phyloP scores from a whole-genome alignment of 2,329 filamentous ascomycete genomes.

The Aureobasidium sp. region DNA sequence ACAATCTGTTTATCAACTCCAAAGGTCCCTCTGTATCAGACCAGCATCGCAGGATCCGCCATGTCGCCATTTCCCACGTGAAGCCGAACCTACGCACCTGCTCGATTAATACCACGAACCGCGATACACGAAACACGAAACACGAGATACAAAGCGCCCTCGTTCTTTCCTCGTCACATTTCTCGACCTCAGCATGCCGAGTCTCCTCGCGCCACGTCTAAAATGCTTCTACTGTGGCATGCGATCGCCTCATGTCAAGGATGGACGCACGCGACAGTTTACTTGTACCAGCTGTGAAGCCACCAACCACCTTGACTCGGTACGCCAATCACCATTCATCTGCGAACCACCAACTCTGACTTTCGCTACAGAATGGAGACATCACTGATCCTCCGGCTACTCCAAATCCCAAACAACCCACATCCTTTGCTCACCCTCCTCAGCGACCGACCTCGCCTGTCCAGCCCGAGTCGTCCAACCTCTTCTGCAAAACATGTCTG shows the following conservation, averaged over 20 bases:
- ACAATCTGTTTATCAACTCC: background rate
- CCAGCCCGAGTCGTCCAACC: conserved; percentile 38
- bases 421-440: conserved; percentile 29
- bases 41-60: background rate
- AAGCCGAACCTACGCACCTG: background rate
- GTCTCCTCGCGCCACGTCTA: conserved; percentile 14
- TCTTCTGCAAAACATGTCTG: conserved; percentile 69
- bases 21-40: background rate
- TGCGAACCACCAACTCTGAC: conserved; percentile 6
- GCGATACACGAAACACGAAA: background rate
- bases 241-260: conserved; percentile 52
- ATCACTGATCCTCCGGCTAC: conserved; percentile 75
- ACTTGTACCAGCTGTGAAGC: conserved; percentile 73
- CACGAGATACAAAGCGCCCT: background rate
- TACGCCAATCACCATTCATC: conserved; percentile 31
- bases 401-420: conserved; percentile 39
- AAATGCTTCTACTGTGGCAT: conserved; percentile 77
- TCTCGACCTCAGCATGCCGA: conserved; percentile 8
- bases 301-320: conserved; percentile 82
- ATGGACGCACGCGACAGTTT: conserved; percentile 56
- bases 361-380: conserved; percentile 58
- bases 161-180: background rate
- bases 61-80: background rate
- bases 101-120: background rate
- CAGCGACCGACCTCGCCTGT: conserved; percentile 26